Evolutionary conservation across 2,329 filamentous ascomycete genomes (phyloP).

Genomic region (Septoria petroselini): DNA sequence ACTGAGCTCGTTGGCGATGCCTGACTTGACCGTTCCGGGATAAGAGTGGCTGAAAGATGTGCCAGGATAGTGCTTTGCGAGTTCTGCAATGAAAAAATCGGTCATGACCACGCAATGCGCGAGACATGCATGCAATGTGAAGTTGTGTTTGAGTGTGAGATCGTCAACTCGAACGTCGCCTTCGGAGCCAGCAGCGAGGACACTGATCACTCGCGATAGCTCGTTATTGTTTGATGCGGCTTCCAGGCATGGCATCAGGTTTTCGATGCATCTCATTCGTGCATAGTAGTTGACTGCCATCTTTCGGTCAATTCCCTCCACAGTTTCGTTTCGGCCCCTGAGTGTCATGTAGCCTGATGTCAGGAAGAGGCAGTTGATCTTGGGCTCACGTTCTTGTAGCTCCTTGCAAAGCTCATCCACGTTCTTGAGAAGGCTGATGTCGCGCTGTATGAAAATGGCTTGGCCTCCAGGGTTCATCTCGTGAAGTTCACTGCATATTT

Average conservation of each 20-base stretch:
- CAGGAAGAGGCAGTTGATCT: conserved; percentile 56
- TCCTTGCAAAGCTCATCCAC: conserved; percentile 47
- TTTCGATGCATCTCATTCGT: conserved; percentile 56
- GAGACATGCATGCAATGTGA: conserved; percentile 39
- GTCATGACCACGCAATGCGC: conserved; percentile 48
- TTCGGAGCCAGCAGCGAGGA: conserved; percentile 55
- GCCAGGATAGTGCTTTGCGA: conserved; percentile 47
- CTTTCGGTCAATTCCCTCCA: conserved; percentile 56
- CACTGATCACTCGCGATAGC: conserved; percentile 55
- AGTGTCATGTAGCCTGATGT: conserved; percentile 50
- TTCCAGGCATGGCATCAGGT: conserved; percentile 56
- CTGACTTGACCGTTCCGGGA: conserved; percentile 50
- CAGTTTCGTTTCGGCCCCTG: conserved; percentile 49
- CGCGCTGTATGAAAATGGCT: conserved; percentile 43
- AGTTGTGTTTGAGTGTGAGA: conserved; percentile 44
- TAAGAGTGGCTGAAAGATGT: conserved; percentile 52
- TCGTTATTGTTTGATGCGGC: conserved; percentile 39
- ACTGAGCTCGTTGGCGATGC: conserved; percentile 40
- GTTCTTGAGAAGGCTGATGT: conserved; percentile 42
- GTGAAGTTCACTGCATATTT: conserved; percentile 40
- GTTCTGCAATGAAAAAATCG: conserved; percentile 52
- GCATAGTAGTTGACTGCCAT: conserved; percentile 56
- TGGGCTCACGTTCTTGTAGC: conserved; percentile 50
- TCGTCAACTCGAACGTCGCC: conserved; percentile 49
- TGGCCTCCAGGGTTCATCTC: conserved; percentile 40